phyloP scores from a whole-genome alignment of 768 basidiomycete genomes.

The Psilocybe cyanescens region DNA sequence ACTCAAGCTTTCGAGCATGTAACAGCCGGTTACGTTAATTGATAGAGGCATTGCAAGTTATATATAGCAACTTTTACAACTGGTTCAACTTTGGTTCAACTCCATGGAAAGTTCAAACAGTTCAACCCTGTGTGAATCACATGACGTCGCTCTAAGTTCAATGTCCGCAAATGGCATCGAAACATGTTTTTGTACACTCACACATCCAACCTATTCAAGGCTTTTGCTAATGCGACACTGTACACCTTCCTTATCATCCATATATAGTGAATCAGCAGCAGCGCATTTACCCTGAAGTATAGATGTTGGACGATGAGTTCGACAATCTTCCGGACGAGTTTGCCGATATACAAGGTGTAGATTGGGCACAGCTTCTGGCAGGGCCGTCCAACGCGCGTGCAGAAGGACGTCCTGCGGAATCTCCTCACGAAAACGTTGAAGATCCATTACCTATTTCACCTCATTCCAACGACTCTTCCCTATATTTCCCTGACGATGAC shows the following conservation, averaged over 20 bases:
- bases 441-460: constrained; percentile 28
- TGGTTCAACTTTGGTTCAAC: too few relatives aligned
- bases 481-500: constrained; percentile 24
- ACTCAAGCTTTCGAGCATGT: too few relatives aligned
- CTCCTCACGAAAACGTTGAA: not conserved
- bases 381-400: constrained; percentile 12
- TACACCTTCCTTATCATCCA: not conserved
- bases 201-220: not conserved
- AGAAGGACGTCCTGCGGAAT: not conserved
- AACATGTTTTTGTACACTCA: too few relatives aligned
- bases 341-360: constrained; percentile 50
- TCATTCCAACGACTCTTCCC: not conserved
- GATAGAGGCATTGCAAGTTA: too few relatives aligned
- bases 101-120: too few relatives aligned
- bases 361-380: constrained; percentile 45
- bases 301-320: constrained; percentile 55
- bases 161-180: too few relatives aligned
- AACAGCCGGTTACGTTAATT: too few relatives aligned
- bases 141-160: too few relatives aligned
- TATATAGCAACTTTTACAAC: too few relatives aligned
- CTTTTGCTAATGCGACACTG: not conserved
- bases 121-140: too few relatives aligned
- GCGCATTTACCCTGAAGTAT: not conserved
- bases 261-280: not conserved
- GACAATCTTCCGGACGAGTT: constrained; percentile 58